Evolutionary conservation across 2,329 filamentous ascomycete species (phyloP), one percentile per base, ranked within the genome.

Genomic region (Diaporthe aspalathi): DNA sequence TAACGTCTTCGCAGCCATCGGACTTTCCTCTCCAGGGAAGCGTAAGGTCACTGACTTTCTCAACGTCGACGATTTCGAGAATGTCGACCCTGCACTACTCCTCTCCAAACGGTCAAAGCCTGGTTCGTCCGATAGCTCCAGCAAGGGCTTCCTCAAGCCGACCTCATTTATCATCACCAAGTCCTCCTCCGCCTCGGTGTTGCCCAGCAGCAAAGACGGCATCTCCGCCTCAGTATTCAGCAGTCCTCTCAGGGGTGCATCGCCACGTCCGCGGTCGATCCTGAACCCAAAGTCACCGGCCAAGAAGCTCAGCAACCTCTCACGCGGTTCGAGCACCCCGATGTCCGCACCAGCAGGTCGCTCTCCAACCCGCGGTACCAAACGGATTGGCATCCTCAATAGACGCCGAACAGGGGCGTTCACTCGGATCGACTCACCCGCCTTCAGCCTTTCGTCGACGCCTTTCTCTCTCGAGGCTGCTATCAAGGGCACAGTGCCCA

Each of bases 381-480:
- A 94, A 83, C 89, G 90, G 72, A 85, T 90, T 35, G 89, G 90
- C 66, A 89, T 94, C 74, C 85, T 94, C 52, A 90, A 87, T 78
- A 90, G 92, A 72, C 91, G 92, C 62, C 89, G 89, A 72, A 88
- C 87, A 20, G 87, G 86, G n/a, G 86, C 89, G 7, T 90, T 91
- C 80, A 84, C 88, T 54, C 92, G 94, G 57, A 85, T 95, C 68
- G 92, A 95, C 75, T 91, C 92, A 1, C 91, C 93, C 1, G 82
- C 87, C 17, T 91, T 91, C 79, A 81, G 83, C 65, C 82, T 83
- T 70, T 83, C 81, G 32, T 80, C 83, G 40, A 83, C 92, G 4
- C 93, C 94, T 0, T 97, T 97, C 82, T 95, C 92, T 67, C 90
- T 97, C 72, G 93, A 96, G 78, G 92, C 93, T 29, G 95, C 94